Evolutionary conservation across 169 alveolate genomes (phyloP).

Genomic region (Theileria equi): DNA sequence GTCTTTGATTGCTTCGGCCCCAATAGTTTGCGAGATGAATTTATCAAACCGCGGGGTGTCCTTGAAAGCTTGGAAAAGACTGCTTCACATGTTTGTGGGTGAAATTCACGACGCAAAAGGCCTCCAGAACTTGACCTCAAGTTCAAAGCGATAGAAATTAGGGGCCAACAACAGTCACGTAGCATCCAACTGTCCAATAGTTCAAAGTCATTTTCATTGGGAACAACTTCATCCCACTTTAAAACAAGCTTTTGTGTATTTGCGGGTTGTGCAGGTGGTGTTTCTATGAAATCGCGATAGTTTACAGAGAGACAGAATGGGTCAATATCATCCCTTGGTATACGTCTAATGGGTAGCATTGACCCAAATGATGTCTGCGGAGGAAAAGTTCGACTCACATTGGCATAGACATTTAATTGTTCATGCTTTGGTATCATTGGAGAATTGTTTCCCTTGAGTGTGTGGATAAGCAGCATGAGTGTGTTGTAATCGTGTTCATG

Average conservation of each 20-base stretch:
- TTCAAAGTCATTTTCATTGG: slow-evolving; percentile 43
- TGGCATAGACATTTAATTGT: background rate
- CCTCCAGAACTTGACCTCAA: slow-evolving; percentile 59
- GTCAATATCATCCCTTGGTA: slow-evolving; percentile 38
- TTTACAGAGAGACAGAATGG: slow-evolving; percentile 22
- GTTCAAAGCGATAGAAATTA: slow-evolving; percentile 49
- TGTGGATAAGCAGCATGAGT: slow-evolving; percentile 34
- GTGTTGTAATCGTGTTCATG: slow-evolving; percentile 54
- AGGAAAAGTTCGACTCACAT: background rate
- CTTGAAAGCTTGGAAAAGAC: slow-evolving; percentile 12
- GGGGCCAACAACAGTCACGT: slow-evolving; percentile 47
- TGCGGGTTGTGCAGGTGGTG: background rate
- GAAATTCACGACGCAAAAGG: slow-evolving; percentile 33
- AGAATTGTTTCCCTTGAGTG: slow-evolving; percentile 12
- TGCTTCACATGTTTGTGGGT: slow-evolving; percentile 35
- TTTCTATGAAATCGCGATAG: slow-evolving; percentile 25
- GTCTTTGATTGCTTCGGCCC: slow-evolving; percentile 61
- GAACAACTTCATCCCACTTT: slow-evolving; percentile 25
- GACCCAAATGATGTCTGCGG: background rate
- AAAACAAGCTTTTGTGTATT: slow-evolving; percentile 12
- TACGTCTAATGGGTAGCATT: slow-evolving; percentile 8
- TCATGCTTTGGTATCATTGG: background rate
- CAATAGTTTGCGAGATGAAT: slow-evolving; percentile 47
- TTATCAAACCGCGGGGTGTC: slow-evolving; percentile 58
- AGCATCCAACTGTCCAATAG: slow-evolving; percentile 60